Percentiles rank a stretch among this genome's conserved stretches.
These are phyloP conservation scores for Lumnitzera racemosa DNA, from an alignment of 345 rosid genomes.

Conservation along the genomic window DNA sequence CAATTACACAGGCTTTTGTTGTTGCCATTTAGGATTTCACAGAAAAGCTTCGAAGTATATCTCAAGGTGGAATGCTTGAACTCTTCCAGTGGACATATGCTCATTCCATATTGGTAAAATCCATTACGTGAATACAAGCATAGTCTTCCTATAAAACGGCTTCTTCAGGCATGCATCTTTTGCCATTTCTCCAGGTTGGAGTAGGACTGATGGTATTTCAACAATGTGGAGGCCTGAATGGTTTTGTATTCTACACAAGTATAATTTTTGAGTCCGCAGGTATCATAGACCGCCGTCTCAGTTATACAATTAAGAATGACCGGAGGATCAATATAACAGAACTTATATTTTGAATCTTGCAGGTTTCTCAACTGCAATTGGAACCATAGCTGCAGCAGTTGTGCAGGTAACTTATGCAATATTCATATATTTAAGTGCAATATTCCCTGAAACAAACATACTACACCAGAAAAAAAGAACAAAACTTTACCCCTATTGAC, in stretches of 20 bases:
- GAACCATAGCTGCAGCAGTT: constrained; percentile 20
- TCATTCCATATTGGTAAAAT: constrained; percentile 7
- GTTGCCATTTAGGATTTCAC: constrained; percentile 20
- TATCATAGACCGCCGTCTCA: neutral
- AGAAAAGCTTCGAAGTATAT: constrained; percentile 7
- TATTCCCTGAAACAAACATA: neutral
- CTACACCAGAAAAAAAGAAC: no score
- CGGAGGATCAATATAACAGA: neutral
- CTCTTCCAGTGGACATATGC: constrained; percentile 18
- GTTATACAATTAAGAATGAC: neutral
- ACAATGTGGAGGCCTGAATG: constrained; percentile 37
- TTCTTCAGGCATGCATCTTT: neutral
- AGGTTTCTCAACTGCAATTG: constrained; percentile 29
- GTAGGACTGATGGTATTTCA: constrained; percentile 35
- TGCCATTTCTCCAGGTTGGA: constrained; percentile 21
- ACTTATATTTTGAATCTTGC: neutral
- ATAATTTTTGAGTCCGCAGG: constrained; percentile 26
- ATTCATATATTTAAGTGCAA: neutral
- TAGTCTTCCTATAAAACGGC: neutral
- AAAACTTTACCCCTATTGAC: no score
- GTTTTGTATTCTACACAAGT: constrained; percentile 27
- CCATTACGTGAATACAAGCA: neutral
- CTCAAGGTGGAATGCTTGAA: constrained; percentile 14
- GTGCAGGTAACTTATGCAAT: constrained; percentile 21
- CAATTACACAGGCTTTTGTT: neutral